A percentile compares a stretch with the other conserved stretches of the same genome.
Conservation (phyloP, 2,329 filamentous ascomycete genomes). For the Coniella lustricola region DNA sequence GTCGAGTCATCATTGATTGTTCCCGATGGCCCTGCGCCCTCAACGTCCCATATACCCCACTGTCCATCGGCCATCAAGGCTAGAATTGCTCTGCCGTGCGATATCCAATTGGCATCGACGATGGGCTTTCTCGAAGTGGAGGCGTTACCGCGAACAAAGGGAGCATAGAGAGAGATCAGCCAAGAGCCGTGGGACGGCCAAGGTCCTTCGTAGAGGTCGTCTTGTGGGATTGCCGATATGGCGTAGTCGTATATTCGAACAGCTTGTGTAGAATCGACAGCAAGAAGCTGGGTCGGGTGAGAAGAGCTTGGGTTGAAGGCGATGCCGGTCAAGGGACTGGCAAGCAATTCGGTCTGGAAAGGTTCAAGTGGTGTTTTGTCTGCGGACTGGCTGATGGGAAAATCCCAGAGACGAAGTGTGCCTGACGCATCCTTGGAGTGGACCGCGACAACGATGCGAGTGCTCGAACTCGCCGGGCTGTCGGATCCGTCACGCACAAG, state of each 20-base stretch:
- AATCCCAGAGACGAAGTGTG: conserved; percentile 50
- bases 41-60: conserved; percentile 63
- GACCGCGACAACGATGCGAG: conserved; percentile 50
- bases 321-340: conserved; percentile 46
- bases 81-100: conserved; percentile 52
- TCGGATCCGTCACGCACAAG: conserved; percentile 34
- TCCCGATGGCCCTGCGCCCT: conserved; percentile 44
- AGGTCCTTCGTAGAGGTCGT: conserved; percentile 42
- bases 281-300: conserved; percentile 50
- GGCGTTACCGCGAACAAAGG: conserved; percentile 42
- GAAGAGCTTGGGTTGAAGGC: conserved; percentile 50
- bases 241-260: conserved; percentile 58
- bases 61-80: conserved; percentile 55
- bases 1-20: conserved; percentile 24
- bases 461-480: background rate
- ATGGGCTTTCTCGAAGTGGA: conserved; percentile 47
- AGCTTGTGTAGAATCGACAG: conserved; percentile 47
- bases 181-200: conserved; percentile 55
- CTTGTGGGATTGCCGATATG: conserved; percentile 42
- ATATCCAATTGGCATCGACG: conserved; percentile 56
- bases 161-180: conserved; percentile 55
- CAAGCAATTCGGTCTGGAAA: conserved; percentile 55
- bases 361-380: conserved; percentile 33
- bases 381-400: conserved; percentile 39
- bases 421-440: conserved; percentile 54